Base-by-base conservation (phyloP, 306 rosid genomes). In the Rosa lucieae region DNA sequence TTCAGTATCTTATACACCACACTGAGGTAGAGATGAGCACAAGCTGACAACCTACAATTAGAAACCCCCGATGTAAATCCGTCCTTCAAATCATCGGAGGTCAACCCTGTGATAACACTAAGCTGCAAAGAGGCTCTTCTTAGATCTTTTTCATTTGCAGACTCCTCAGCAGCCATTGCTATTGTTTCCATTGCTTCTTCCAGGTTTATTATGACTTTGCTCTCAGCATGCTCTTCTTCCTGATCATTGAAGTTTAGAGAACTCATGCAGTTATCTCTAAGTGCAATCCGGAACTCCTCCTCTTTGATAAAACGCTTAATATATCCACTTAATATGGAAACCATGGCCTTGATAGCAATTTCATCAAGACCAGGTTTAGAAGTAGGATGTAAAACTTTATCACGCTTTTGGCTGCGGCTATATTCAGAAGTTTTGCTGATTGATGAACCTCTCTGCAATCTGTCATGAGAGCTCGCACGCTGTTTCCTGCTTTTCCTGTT, bases 21-120 rank as follows among this genome's bases (percentile, higher is more conserved):
- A 76, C 98, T 86, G 77, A 94, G 95, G 84, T 94, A 94, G 90
- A 94, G 89, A 88, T 94, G 98, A 85, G 98, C 94, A 79, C 94
- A 92, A 40, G 97, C 92, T 66, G 98, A 88, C 79, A 92, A 35
- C 83, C 87, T 90, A 56, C 77, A 89, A 75, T 92, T 90, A 2
- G 89, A 90, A 58, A 90, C 85, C 52, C 92, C 91, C 43, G 86
- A 85, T 2, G 91, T 88, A 66, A 68, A 80, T 23, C 75, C 89
- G n/a, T 88, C 74, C 81, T 84, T 89, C 74, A 82, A 74, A 83
- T 86, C 90, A 80, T 88, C 85, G 43, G 87, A 79, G 79, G 87
- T 87, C 85, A 94, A 80, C 42, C 94, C 96, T 49, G 92, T 85
- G 26, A 94, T 89, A 61, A 89, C 86, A 82, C 92, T 87, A 23